A percentile compares a stretch with the other conserved stretches of the same genome.
Conservation (phyloP, 192 early-diverging fungal species). For the Funneliformis mosseae region DNA sequence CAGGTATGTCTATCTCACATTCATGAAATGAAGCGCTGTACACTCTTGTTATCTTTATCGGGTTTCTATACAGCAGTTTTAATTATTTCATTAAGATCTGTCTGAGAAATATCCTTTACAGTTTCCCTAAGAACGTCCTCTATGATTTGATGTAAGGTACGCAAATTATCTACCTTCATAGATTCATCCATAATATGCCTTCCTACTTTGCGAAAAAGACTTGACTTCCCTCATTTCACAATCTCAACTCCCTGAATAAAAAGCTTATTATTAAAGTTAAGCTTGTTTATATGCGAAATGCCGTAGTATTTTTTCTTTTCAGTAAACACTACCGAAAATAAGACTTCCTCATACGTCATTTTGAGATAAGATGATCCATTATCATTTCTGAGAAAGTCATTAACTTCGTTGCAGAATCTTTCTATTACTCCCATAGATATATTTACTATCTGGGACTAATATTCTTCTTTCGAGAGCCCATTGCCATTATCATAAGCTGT, state of each 20-base stretch:
- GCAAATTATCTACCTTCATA: too few species aligned
- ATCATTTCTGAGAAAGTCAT: too few species aligned
- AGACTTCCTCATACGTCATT: too few species aligned
- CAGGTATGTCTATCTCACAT: too few species aligned
- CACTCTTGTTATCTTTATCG: too few species aligned
- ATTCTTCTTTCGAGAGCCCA: conserved; percentile 21
- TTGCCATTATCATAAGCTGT: background rate
- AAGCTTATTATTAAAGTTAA: conserved; percentile 6
- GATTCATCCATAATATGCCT: background rate
- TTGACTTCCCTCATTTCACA: conserved; percentile 7
- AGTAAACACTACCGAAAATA: background rate
- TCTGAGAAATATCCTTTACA: too few species aligned
- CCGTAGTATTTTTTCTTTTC: conserved; percentile 19
- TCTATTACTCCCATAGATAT: conserved; percentile 9
- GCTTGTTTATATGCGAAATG: background rate
- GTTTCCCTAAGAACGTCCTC: too few species aligned
- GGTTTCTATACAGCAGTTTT: too few species aligned
- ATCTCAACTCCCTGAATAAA: background rate
- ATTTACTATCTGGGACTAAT: conserved; percentile 7
- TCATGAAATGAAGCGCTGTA: too few species aligned
- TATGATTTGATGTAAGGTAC: too few species aligned
- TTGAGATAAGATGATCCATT: too few species aligned
- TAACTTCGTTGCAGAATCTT: background rate
- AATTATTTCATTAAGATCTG: too few species aligned
- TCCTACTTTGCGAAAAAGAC: background rate